Conservation (phyloP, 1,139 yeast species). For the Yamadazyma trypodendri region DNA sequence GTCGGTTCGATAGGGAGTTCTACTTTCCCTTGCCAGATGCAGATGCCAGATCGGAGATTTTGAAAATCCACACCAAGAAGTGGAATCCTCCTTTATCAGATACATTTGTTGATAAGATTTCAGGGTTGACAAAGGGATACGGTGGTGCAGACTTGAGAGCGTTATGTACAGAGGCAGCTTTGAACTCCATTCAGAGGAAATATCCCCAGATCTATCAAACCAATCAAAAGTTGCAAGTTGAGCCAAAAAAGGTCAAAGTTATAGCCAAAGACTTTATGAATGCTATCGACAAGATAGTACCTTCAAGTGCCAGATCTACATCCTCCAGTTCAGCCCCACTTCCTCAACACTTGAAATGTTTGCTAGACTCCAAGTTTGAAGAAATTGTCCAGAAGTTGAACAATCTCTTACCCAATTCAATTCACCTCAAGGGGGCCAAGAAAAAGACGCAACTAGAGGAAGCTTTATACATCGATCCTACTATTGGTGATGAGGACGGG, state of each 20-base stretch:
- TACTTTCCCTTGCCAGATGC: slow-evolving; percentile 91
- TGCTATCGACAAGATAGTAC: slow-evolving; percentile 84
- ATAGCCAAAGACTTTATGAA: slow-evolving; percentile 84
- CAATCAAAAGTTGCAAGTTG: slow-evolving; percentile 68
- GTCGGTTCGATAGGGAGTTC: slow-evolving; percentile 95
- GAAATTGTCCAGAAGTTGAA: slow-evolving; percentile 51
- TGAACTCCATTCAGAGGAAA: slow-evolving; percentile 84
- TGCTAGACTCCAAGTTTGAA: slow-evolving; percentile 51
- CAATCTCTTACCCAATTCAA: slow-evolving; percentile 60
- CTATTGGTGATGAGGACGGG: slow-evolving; percentile 56
- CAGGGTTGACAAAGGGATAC: slow-evolving; percentile 86
- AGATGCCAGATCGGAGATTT: slow-evolving; percentile 73
- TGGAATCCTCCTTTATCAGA: slow-evolving; percentile 77
- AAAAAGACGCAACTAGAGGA: slow-evolving; percentile 65
- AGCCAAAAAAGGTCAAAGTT: slow-evolving; percentile 71
- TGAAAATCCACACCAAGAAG: slow-evolving; percentile 80
- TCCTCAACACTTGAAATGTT: slow-evolving; percentile 68
- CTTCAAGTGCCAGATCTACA: slow-evolving; percentile 87
- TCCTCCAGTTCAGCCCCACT: slow-evolving; percentile 74
- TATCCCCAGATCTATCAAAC: slow-evolving; percentile 91
- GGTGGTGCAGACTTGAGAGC: slow-evolving; percentile 98
- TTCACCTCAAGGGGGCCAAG: slow-evolving; percentile 31
- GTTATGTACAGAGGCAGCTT: slow-evolving; percentile 92
- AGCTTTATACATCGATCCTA: slow-evolving; percentile 62
- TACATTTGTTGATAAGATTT: slow-evolving; percentile 63